phyloP scores from a whole-genome alignment of 208 protist genomes.

The Leishmania major region DNA sequence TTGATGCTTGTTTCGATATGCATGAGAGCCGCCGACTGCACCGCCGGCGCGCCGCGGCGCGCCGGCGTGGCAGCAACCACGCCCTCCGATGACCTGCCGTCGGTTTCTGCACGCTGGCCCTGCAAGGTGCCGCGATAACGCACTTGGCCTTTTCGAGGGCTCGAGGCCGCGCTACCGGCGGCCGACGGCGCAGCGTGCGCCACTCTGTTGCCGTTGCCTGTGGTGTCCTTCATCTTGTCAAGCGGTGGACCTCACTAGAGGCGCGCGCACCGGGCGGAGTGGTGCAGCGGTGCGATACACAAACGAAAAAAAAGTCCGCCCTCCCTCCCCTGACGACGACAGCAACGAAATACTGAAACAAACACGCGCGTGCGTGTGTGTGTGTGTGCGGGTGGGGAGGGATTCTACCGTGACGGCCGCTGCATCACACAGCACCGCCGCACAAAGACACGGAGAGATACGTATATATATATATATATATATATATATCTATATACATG shows the following conservation, averaged over 20 bases:
- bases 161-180: not conserved
- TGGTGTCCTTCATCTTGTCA: not conserved
- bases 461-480: not conserved
- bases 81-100: conserved; percentile 9
- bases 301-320: not conserved
- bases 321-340: not conserved
- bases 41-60: conserved; percentile 3
- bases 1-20: conserved; percentile 2
- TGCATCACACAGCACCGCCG: not conserved
- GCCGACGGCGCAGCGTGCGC: not conserved
- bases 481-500: not conserved
- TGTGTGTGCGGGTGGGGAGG: not conserved
- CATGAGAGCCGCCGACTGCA: conserved; percentile 11
- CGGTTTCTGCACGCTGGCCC: conserved; percentile 7
- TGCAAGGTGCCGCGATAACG: not conserved
- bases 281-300: not conserved
- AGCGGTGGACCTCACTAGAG: not conserved
- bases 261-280: not conserved
- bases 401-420: not conserved
- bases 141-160: conserved; percentile 4
- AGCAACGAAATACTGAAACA: too few species aligned
- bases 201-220: not conserved
- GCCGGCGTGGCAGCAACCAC: conserved; percentile 13
- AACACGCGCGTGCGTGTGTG: not conserved
- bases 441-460: too few species aligned